These are phyloP conservation scores for Daldinia eschscholtzii DNA, from an alignment of 2,329 filamentous ascomycete species.

Conservation along the genomic window DNA sequence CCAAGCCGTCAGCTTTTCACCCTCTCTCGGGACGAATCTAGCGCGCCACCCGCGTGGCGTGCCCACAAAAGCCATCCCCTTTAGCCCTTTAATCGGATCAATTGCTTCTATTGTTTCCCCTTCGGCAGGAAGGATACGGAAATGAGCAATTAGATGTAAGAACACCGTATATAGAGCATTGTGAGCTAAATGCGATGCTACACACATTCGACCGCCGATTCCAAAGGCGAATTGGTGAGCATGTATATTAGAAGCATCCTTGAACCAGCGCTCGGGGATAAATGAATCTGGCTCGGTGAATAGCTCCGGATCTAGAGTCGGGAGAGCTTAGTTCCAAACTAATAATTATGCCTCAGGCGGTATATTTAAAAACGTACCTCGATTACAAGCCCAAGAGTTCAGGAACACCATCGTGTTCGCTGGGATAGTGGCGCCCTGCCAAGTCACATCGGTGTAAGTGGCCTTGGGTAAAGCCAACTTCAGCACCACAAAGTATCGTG, in stretches of 20 bases:
- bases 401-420: slow-evolving; percentile 62
- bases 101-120: slow-evolving; percentile 34
- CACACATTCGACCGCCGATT: slow-evolving; percentile 67
- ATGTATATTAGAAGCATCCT: slow-evolving; percentile 40
- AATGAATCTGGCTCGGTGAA: slow-evolving; percentile 75
- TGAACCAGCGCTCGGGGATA: slow-evolving; percentile 61
- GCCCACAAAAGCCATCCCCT: slow-evolving; percentile 27
- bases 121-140: slow-evolving; percentile 57
- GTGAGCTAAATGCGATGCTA: slow-evolving; percentile 65
- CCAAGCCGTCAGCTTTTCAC: slow-evolving; percentile 34
- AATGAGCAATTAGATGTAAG: slow-evolving; percentile 63
- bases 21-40: slow-evolving; percentile 30
- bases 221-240: slow-evolving; percentile 67
- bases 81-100: slow-evolving; percentile 32
- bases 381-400: slow-evolving; percentile 49
- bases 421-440: slow-evolving; percentile 57
- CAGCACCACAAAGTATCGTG: slow-evolving; percentile 37
- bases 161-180: slow-evolving; percentile 67
- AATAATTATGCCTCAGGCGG: no score
- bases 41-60: slow-evolving; percentile 36
- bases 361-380: slow-evolving; percentile 38
- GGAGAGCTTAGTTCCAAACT: not conserved
- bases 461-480: slow-evolving; percentile 38
- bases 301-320: slow-evolving; percentile 63
- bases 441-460: slow-evolving; percentile 46